Percentiles rank a stretch among this genome's conserved stretches.
Evolutionary conservation across 352 stramenopile genomes (phyloP).

Genomic region (Phytophthora cryptogea): DNA sequence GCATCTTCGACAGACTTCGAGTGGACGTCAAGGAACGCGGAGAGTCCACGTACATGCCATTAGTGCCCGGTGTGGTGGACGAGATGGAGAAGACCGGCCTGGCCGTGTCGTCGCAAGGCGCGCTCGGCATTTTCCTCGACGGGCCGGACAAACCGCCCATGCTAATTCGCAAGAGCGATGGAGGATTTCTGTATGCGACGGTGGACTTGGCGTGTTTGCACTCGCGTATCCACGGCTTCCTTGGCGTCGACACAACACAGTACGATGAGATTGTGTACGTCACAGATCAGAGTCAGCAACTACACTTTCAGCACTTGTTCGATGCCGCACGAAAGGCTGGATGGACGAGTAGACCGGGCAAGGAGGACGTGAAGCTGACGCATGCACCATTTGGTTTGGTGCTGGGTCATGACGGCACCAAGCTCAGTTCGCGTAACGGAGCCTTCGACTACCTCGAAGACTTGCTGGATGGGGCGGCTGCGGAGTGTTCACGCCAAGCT

Average conservation of each 20-base stretch:
- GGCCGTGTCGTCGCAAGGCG: slow-evolving; percentile 60
- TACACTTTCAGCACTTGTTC: slow-evolving; percentile 85
- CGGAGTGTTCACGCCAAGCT: slow-evolving; percentile 67
- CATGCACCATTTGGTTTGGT: slow-evolving; percentile 83
- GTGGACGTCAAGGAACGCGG: slow-evolving; percentile 70
- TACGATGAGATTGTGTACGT: slow-evolving; percentile 88
- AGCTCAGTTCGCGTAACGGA: slow-evolving; percentile 84
- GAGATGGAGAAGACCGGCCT: slow-evolving; percentile 52
- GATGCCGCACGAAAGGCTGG: slow-evolving; percentile 54
- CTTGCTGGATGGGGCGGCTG: slow-evolving; percentile 63
- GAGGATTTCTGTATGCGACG: slow-evolving; percentile 80
- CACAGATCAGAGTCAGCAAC: slow-evolving; percentile 78
- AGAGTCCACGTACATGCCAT: slow-evolving; percentile 77
- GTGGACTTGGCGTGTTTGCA: slow-evolving; percentile 75
- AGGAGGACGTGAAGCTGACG: slow-evolving; percentile 55
- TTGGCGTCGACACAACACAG: slow-evolving; percentile 57
- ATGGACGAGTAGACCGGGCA: slow-evolving; percentile 39
- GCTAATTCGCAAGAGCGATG: slow-evolving; percentile 84
- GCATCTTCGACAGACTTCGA: slow-evolving; percentile 68
- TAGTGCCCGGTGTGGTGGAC: slow-evolving; percentile 54
- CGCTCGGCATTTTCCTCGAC: slow-evolving; percentile 77
- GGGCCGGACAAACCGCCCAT: slow-evolving; percentile 73
- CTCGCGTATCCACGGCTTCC: slow-evolving; percentile 75
- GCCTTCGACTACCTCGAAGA: slow-evolving; percentile 81
- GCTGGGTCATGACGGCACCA: slow-evolving; percentile 75